A percentile compares a stretch with the other conserved stretches of the same genome.
Evolutionary conservation across 805 yeast species (phyloP).

Genomic region (Cyberlindnera lachancei): DNA sequence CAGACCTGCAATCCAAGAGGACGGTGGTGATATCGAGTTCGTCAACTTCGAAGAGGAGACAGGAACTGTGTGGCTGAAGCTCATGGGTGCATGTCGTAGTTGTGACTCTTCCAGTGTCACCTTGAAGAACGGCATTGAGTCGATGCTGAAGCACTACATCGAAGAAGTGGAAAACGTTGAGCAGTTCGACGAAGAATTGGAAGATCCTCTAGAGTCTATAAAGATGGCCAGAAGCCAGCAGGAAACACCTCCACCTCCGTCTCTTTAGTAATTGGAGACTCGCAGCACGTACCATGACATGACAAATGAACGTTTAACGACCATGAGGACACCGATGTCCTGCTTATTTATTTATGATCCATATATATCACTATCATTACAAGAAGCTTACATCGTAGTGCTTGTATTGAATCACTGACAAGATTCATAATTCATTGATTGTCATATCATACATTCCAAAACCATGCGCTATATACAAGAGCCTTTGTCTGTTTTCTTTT

Average conservation of each 20-base stretch:
- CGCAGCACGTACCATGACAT: too few species aligned
- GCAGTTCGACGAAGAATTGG: conserved; percentile 38
- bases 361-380: too few species aligned
- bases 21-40: conserved; percentile 70
- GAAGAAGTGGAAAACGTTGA: conserved; percentile 58
- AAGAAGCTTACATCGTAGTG: too few species aligned
- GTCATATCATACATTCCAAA: too few species aligned
- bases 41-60: conserved; percentile 50
- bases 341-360: too few species aligned
- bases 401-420: too few species aligned
- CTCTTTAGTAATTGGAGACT: conserved; percentile 2
- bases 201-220: conserved; percentile 10
- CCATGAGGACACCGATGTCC: too few species aligned
- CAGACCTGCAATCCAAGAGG: conserved; percentile 69
- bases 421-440: too few species aligned
- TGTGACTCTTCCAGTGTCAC: conserved; percentile 63
- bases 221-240: conserved; percentile 11
- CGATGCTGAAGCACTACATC: conserved; percentile 62
- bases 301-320: too few species aligned
- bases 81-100: conserved; percentile 68
- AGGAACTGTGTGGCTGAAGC: conserved; percentile 51
- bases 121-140: conserved; percentile 59
- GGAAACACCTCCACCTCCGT: conserved; percentile 14
- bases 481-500: too few species aligned
- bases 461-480: too few species aligned